These are phyloP conservation scores for Podospora comata DNA, from an alignment of 495 filamentous ascomycete genomes.

Conservation along the genomic window DNA sequence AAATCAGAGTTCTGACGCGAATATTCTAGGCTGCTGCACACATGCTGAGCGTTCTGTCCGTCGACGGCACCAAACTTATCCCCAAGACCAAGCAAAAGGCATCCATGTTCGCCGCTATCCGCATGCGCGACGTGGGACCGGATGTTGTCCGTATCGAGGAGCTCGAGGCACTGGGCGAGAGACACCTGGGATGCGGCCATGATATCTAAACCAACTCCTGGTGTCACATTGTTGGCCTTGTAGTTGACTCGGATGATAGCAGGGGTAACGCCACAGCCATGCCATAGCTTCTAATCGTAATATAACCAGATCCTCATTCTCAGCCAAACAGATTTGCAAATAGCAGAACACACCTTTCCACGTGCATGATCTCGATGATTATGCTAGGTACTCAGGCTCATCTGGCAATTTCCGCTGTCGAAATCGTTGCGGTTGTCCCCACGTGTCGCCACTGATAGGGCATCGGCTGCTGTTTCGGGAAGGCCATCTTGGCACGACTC, in stretches of 20 bases:
- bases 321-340: not conserved
- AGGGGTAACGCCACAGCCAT: not conserved
- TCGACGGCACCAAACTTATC: constrained; percentile 38
- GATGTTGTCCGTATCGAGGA: constrained; percentile 17
- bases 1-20: not conserved
- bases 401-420: not conserved
- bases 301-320: not conserved
- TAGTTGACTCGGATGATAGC: not conserved
- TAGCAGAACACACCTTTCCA: not conserved
- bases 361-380: not conserved
- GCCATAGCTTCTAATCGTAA: not conserved
- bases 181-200: constrained; percentile 22
- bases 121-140: constrained; percentile 4
- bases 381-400: not conserved
- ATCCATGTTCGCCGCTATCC: constrained; percentile 11
- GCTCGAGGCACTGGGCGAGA: constrained; percentile 22
- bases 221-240: not conserved
- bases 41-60: constrained; percentile 38
- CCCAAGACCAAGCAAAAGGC: constrained; percentile 32
- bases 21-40: constrained; percentile 36
- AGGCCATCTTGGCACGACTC: constrained; percentile 1
- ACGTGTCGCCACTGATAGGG: not conserved
- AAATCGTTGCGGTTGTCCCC: not conserved
- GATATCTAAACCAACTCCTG: constrained; percentile 11
- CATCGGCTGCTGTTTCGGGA: constrained; percentile 3